phyloP scores from a whole-genome alignment of 495 filamentous ascomycete genomes.

The Clohesyomyces aquaticus region DNA sequence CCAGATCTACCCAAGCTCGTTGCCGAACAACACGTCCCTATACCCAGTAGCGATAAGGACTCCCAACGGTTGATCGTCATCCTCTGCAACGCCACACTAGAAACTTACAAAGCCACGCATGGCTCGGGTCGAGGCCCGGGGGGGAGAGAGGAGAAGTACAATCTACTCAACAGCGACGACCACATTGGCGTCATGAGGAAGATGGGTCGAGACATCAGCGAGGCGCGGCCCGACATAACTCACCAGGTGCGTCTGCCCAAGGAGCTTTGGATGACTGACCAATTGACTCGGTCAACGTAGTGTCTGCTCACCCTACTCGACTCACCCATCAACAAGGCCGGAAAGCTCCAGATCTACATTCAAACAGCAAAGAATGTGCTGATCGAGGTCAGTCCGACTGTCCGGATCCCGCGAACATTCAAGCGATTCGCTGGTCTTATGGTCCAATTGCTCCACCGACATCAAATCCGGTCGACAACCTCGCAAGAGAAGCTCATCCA shows the following conservation, averaged over 20 bases:
- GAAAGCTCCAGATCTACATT: constrained; percentile 96
- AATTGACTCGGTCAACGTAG: constrained; percentile 54
- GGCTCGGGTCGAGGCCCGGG: constrained; percentile 59
- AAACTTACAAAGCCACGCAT: constrained; percentile 88
- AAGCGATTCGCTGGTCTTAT: constrained; percentile 98
- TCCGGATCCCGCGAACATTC: constrained; percentile 96
- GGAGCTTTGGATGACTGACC: constrained; percentile 21
- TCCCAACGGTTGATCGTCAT: constrained; percentile 91
- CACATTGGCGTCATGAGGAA: constrained; percentile 99
- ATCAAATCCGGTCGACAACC: constrained; percentile 92
- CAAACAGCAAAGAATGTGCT: constrained; percentile 95
- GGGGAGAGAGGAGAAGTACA: constrained; percentile 87
- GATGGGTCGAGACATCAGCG: constrained; percentile 98
- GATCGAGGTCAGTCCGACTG: constrained; percentile 95
- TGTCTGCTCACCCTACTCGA: constrained; percentile 97
- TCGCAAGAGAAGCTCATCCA: constrained; percentile 96
- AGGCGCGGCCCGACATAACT: constrained; percentile 95
- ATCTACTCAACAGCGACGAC: constrained; percentile 95
- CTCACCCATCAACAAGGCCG: constrained; percentile 97
- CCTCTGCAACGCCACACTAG: constrained; percentile 93
- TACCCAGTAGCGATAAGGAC: constrained; percentile 82
- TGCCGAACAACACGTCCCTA: constrained; percentile 87
- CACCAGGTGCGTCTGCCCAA: constrained; percentile 74
- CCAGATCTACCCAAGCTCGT: constrained; percentile 86
- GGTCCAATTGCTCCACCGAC: constrained; percentile 96